phyloP scores from a whole-genome alignment of 164 flowering plant species.

The Aristolochia fimbriata region DNA sequence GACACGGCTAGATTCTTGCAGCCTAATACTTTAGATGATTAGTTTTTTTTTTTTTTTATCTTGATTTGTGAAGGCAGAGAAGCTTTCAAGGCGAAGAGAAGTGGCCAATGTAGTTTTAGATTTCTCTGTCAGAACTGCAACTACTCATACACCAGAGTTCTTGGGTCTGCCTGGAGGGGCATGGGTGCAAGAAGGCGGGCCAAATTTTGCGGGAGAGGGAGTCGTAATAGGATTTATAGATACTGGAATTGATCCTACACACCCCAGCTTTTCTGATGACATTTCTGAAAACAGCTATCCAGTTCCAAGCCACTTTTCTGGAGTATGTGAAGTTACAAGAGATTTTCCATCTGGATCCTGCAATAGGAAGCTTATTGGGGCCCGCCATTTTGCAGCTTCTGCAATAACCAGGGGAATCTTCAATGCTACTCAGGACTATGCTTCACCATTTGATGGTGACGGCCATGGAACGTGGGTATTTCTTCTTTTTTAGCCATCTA shows the following conservation, averaged over 20 bases:
- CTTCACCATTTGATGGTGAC: constrained; percentile 94
- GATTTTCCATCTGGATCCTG: constrained; percentile 99
- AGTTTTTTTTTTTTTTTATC: background rate
- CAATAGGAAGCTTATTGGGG: constrained; percentile 91
- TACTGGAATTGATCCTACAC: constrained; percentile 96
- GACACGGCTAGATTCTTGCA: background rate
- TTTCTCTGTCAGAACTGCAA: constrained; percentile 84
- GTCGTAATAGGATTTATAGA: constrained; percentile 87
- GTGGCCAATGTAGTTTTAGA: constrained; percentile 89
- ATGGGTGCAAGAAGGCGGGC: constrained; percentile 86
- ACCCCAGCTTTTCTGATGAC: constrained; percentile 78
- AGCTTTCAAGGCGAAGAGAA: constrained; percentile 67
- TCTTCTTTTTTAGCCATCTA: background rate
- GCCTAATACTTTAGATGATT: background rate
- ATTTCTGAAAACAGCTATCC: constrained; percentile 36
- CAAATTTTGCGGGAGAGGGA: constrained; percentile 80
- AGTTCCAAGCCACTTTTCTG: constrained; percentile 69
- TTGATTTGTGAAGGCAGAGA: constrained; percentile 52
- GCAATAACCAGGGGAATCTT: constrained; percentile 97
- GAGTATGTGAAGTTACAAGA: constrained; percentile 86
- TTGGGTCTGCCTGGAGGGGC: constrained; percentile 91
- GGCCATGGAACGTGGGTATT: constrained; percentile 96
- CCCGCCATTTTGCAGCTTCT: constrained; percentile 97
- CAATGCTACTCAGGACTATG: constrained; percentile 81
- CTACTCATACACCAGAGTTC: constrained; percentile 91